Conservation (phyloP, 805 yeast species). For the Cyberlindnera euphorbiae region DNA sequence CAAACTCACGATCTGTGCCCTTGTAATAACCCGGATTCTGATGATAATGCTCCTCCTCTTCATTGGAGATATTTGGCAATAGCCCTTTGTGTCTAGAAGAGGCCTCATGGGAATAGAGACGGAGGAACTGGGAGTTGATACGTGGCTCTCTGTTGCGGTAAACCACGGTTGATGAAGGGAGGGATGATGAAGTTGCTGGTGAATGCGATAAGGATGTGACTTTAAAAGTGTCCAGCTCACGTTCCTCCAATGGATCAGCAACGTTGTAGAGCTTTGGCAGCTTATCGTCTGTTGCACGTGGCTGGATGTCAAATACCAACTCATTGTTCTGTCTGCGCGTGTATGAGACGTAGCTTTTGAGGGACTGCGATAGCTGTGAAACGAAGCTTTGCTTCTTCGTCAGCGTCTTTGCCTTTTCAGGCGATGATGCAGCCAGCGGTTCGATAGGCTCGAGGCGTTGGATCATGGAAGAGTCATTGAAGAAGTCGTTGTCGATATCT, state of each 20-base stretch:
- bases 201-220: conserved; percentile 17
- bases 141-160: conserved; percentile 40
- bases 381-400: conserved; percentile 18
- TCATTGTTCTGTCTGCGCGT: conserved; percentile 18
- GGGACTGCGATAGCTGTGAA: conserved; percentile 21
- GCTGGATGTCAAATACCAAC: conserved; percentile 24
- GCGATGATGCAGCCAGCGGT: neutral
- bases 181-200: conserved; percentile 2
- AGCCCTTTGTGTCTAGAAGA: conserved; percentile 33
- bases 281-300: conserved; percentile 25
- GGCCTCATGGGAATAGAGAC: conserved; percentile 46
- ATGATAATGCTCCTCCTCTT: conserved; percentile 26
- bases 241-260: conserved; percentile 4
- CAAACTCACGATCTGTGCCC: conserved; percentile 31
- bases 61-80: conserved; percentile 30
- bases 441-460: conserved; percentile 4
- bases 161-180: conserved; percentile 9
- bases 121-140: conserved; percentile 44
- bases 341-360: conserved; percentile 15
- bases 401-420: conserved; percentile 1
- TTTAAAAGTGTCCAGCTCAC: conserved; percentile 25
- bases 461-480: conserved; percentile 5
- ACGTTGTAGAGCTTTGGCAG: conserved; percentile 10
- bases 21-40: conserved; percentile 7
- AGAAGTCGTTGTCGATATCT: conserved; percentile 23